Conservation (phyloP, 768 basidiomycete species). For the Phlegmacium glaucopus region DNA sequence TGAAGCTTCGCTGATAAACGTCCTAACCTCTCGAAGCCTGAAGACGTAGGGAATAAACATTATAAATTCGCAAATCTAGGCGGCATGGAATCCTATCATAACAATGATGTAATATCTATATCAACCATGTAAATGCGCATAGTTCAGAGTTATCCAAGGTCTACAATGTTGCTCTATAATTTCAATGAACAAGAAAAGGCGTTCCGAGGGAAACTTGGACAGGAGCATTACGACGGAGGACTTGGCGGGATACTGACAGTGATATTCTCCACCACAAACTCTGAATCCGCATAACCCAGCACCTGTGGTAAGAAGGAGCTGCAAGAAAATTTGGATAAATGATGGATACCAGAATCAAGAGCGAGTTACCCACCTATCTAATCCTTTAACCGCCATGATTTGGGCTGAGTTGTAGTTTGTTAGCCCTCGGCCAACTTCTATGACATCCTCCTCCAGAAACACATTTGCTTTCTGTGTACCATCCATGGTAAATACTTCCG, state of each 20-base stretch:
- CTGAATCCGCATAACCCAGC: constrained; percentile 92
- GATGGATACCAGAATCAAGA: not conserved
- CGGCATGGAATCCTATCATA: no score
- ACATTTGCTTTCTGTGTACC: constrained; percentile 21
- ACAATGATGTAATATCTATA: no score
- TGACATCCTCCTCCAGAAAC: constrained; percentile 55
- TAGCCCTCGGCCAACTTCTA: constrained; percentile 91
- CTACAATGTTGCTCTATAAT: no score
- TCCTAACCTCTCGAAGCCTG: no score
- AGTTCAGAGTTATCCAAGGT: no score
- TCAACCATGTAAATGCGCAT: no score
- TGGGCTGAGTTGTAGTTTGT: constrained; percentile 96
- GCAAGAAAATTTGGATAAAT: constrained; percentile 10
- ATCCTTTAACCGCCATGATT: constrained; percentile 81
- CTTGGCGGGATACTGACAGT: constrained; percentile 63
- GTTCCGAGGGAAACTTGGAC: no score
- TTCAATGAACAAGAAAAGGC: no score
- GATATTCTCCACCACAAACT: constrained; percentile 96
- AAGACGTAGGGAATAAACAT: no score
- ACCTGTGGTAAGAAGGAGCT: constrained; percentile 80
- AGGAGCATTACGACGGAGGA: constrained; percentile 1
- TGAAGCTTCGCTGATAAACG: no score
- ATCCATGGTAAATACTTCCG: constrained; percentile 25
- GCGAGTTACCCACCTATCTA: constrained; percentile 69
- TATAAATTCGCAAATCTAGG: no score